A percentile compares a stretch with the other conserved stretches of the same genome.
These are phyloP conservation scores for Lactarius pseudohatsudake DNA, from an alignment of 768 basidiomycete genomes.

Conservation along the genomic window DNA sequence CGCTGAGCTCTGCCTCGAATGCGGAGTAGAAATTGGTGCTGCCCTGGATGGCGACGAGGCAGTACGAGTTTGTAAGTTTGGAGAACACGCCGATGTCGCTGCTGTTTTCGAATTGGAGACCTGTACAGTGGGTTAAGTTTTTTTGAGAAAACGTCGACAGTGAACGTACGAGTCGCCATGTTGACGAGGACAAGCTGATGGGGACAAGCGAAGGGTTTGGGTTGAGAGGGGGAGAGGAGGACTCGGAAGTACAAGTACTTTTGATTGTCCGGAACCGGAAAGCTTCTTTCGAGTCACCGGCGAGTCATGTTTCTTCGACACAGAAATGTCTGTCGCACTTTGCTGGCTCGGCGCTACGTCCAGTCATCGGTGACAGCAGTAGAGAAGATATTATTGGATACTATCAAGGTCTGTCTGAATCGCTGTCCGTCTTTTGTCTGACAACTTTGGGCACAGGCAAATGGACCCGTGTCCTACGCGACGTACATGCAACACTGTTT, in stretches of 20 bases:
- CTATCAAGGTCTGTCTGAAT: slow-evolving; percentile 56
- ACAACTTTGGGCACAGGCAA: slow-evolving; percentile 50
- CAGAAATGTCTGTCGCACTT: neutral
- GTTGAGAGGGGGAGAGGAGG: neutral
- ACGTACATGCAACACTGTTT: slow-evolving; percentile 92
- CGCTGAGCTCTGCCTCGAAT: slow-evolving; percentile 91
- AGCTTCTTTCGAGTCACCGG: neutral
- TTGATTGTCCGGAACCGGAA: neutral
- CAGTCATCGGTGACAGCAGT: slow-evolving; percentile 35
- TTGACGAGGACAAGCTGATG: slow-evolving; percentile 8
- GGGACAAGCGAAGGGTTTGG: neutral
- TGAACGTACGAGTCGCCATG: slow-evolving; percentile 69
- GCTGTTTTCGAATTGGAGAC: slow-evolving; percentile 91
- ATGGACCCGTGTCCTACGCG: slow-evolving; percentile 85
- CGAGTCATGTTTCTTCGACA: slow-evolving; percentile 12
- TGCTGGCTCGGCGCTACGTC: slow-evolving; percentile 8
- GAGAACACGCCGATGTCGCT: slow-evolving; percentile 96
- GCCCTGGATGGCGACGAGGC: slow-evolving; percentile 89
- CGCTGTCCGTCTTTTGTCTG: neutral
- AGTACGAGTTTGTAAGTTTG: slow-evolving; percentile 98
- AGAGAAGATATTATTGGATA: slow-evolving; percentile 67
- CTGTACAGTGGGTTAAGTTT: slow-evolving; percentile 38
- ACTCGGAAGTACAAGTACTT: neutral
- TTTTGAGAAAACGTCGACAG: neutral
- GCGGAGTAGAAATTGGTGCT: slow-evolving; percentile 98